Percentiles rank a stretch among this genome's conserved stretches.
Evolutionary conservation across 2,329 filamentous ascomycete genomes (phyloP).

Genomic region (Ophiocordyceps robertsii): DNA sequence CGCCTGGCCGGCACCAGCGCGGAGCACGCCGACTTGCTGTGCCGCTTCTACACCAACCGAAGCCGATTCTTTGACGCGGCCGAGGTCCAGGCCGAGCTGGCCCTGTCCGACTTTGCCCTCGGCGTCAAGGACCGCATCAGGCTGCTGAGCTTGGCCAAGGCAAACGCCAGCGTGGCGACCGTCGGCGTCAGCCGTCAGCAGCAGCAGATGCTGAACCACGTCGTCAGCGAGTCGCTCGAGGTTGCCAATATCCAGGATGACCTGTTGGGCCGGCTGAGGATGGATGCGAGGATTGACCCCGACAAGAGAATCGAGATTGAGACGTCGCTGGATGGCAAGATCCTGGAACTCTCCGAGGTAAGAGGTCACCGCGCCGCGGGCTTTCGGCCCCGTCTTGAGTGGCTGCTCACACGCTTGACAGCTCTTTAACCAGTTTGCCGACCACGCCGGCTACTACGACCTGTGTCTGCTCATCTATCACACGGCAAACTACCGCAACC

Average conservation of each 20-base stretch:
- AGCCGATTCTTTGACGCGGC: slow-evolving; percentile 78
- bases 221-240: slow-evolving; percentile 76
- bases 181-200: slow-evolving; percentile 64
- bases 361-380: slow-evolving; percentile 18
- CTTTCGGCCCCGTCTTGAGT: neutral
- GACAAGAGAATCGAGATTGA: slow-evolving; percentile 53
- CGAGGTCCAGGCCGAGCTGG: slow-evolving; percentile 70
- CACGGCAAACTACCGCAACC: slow-evolving; percentile 78
- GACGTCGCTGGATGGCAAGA: slow-evolving; percentile 58
- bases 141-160: slow-evolving; percentile 80
- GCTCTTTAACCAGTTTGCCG: slow-evolving; percentile 89
- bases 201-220: slow-evolving; percentile 74
- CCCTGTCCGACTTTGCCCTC: slow-evolving; percentile 68
- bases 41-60: slow-evolving; percentile 81
- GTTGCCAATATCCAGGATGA: slow-evolving; percentile 94
- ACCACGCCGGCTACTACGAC: slow-evolving; percentile 86
- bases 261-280: slow-evolving; percentile 61
- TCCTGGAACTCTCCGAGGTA: slow-evolving; percentile 65
- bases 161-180: slow-evolving; percentile 77
- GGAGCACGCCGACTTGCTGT: slow-evolving; percentile 78
- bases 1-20: slow-evolving; percentile 60
- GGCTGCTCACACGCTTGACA: slow-evolving; percentile 21
- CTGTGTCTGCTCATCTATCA: slow-evolving; percentile 88
- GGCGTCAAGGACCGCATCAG: slow-evolving; percentile 76
- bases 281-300: slow-evolving; percentile 54